Conservation (phyloP, 495 filamentous ascomycete species). For the Echria macrotheca region DNA sequence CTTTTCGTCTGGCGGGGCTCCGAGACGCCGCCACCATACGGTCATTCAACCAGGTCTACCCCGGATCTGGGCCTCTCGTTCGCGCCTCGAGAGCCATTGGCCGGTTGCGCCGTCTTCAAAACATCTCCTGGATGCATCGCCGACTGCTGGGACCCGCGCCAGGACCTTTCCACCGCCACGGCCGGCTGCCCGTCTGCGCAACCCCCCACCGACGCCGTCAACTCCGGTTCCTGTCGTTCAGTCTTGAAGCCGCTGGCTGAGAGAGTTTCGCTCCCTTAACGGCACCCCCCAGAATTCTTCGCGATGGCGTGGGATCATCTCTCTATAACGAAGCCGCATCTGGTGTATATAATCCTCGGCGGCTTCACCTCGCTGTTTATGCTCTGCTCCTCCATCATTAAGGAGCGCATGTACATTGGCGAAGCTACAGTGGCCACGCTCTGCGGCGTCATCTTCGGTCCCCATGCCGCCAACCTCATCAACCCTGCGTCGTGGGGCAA, state of each 20-base stretch:
- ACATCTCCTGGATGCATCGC: too few relatives aligned
- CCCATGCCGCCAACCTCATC: conserved; percentile 88
- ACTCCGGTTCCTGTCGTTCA: neutral
- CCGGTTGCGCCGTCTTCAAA: too few relatives aligned
- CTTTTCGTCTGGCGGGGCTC: too few relatives aligned
- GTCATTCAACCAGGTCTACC: too few relatives aligned
- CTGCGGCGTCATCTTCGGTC: conserved; percentile 95
- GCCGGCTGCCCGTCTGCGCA: too few relatives aligned
- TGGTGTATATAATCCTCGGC: conserved; percentile 97
- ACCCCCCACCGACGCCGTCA: too few relatives aligned
- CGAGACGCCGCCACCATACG: too few relatives aligned
- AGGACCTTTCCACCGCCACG: too few relatives aligned
- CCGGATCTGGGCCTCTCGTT: too few relatives aligned
- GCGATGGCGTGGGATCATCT: conserved; percentile 91
- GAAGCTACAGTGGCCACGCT: conserved; percentile 96
- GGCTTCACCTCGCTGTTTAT: conserved; percentile 98
- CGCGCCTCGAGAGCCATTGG: too few relatives aligned
- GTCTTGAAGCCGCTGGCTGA: neutral
- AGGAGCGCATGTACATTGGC: conserved; percentile 97
- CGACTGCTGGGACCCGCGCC: too few relatives aligned
- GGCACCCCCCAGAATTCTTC: too few relatives aligned
- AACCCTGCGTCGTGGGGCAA: conserved; percentile 84
- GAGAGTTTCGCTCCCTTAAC: neutral
- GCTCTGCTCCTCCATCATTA: conserved; percentile 95
- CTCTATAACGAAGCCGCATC: conserved; percentile 86